phyloP scores from a whole-genome alignment of 2,329 filamentous ascomycete genomes.

The Fusarium virguliforme region DNA sequence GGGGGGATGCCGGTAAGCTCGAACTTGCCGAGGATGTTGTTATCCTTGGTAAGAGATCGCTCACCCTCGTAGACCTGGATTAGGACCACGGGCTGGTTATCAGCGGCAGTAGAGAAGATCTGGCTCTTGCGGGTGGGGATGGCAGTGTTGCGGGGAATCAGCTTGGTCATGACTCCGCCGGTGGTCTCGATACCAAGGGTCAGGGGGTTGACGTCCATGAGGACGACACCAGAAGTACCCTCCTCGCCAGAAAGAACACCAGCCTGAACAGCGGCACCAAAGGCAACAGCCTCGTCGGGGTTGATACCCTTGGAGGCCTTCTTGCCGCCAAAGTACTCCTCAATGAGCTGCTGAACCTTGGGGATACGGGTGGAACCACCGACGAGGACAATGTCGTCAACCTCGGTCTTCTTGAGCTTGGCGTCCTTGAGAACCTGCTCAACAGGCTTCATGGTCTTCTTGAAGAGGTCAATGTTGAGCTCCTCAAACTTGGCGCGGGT shows the following conservation, averaged over 20 bases:
- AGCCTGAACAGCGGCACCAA: slow-evolving; percentile 96
- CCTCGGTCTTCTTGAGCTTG: slow-evolving; percentile 95
- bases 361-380: slow-evolving; percentile 99
- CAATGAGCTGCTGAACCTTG: slow-evolving; percentile 94
- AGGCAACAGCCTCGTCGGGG: slow-evolving; percentile 98
- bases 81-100: slow-evolving; percentile 95
- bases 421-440: slow-evolving; percentile 99
- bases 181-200: slow-evolving; percentile 98
- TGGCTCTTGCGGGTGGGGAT: slow-evolving; percentile 98
- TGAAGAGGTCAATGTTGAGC: slow-evolving; percentile 98
- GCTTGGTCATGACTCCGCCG: slow-evolving; percentile 96
- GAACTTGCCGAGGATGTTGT: slow-evolving; percentile 98
- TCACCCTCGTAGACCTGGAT: slow-evolving; percentile 98
- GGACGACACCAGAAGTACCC: slow-evolving; percentile 84
- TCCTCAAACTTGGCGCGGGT: slow-evolving; percentile 99
- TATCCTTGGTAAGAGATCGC: slow-evolving; percentile 94
- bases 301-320: slow-evolving; percentile 99
- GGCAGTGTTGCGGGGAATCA: slow-evolving; percentile 94
- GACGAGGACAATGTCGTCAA: slow-evolving; percentile 97
- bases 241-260: slow-evolving; percentile 94
- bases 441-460: slow-evolving; percentile 98
- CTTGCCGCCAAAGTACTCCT: slow-evolving; percentile 97
- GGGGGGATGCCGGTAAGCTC: slow-evolving; percentile 97
- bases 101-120: slow-evolving; percentile 96
- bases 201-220: slow-evolving; percentile 97